Evolutionary conservation across 2,329 filamentous ascomycete species (phyloP).

Genomic region (Sphaerulina musiva): DNA sequence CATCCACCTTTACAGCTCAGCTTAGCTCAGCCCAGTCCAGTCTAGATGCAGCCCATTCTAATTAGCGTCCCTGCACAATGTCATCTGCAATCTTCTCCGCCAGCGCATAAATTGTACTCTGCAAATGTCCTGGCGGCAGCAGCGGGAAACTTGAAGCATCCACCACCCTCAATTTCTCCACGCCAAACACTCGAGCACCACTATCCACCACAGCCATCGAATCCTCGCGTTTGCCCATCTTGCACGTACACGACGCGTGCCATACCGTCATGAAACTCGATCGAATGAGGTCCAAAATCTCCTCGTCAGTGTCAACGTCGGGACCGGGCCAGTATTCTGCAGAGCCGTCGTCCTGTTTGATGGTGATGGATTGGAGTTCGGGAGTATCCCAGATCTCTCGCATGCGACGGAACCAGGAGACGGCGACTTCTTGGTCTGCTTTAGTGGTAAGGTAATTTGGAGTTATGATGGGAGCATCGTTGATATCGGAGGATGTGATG

Average conservation of each 20-base stretch:
- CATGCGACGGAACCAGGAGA: conserved; percentile 13
- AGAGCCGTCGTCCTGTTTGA: conserved; percentile 13
- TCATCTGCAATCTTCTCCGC: conserved; percentile 13
- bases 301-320: conserved; percentile 10
- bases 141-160: conserved; percentile 6
- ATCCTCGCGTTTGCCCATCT: conserved; percentile 18
- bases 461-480: conserved; percentile 18
- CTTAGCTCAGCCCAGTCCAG: too few species aligned
- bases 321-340: background rate
- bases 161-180: conserved; percentile 12
- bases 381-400: background rate
- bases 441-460: conserved; percentile 33
- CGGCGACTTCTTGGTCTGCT: conserved; percentile 30
- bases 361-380: background rate
- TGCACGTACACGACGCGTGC: conserved; percentile 9
- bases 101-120: conserved; percentile 9
- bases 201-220: conserved; percentile 18
- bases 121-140: conserved; percentile 11
- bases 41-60: too few species aligned
- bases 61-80: background rate
- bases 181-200: conserved; percentile 17
- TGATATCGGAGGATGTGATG: conserved; percentile 7
- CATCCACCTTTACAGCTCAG: too few species aligned
- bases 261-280: background rate
- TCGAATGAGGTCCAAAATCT: background rate